Conservation (phyloP, 208 protist species). For the Jaenimonas drosophilae region DNA sequence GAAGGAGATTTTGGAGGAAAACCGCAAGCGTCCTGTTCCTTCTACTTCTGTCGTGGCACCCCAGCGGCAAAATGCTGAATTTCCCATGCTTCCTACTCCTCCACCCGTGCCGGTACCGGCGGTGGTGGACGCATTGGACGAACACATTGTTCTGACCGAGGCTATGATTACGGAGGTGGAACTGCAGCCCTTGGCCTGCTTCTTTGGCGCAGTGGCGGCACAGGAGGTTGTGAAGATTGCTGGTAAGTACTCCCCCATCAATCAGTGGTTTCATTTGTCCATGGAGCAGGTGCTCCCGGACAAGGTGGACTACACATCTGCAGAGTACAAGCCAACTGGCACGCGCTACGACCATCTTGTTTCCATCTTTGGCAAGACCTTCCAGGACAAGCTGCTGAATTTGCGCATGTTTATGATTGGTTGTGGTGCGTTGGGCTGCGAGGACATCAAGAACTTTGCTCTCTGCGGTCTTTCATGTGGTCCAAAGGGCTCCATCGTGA, state of each 20-base stretch:
- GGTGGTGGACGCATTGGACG: constrained; percentile 44
- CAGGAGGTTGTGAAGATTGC: constrained; percentile 97
- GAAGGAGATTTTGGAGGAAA: constrained; percentile 39
- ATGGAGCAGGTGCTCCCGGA: constrained; percentile 64
- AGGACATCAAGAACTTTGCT: constrained; percentile 99
- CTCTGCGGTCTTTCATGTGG: constrained; percentile 95
- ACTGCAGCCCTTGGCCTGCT: constrained; percentile 85
- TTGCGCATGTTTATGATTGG: constrained; percentile 95
- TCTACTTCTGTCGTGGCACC: not conserved
- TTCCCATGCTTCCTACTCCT: constrained; percentile 39
- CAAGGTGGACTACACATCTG: constrained; percentile 15
- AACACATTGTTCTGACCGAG: constrained; percentile 24
- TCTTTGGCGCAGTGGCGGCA: constrained; percentile 92
- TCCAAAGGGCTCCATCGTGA: constrained; percentile 66
- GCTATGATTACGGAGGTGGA: constrained; percentile 62
- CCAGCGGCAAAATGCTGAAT: constrained; percentile 39
- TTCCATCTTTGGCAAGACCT: constrained; percentile 63
- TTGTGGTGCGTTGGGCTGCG: constrained; percentile 98
- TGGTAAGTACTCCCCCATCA: constrained; percentile 94
- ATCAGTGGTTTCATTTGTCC: constrained; percentile 95
- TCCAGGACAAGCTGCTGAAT: constrained; percentile 49
- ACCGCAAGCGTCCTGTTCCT: constrained; percentile 9
- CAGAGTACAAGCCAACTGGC: constrained; percentile 31
- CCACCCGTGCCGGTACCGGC: constrained; percentile 48
- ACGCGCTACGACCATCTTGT: constrained; percentile 73